Conservation (phyloP, 1,284 basidiomycete species). For the Pseudozyma thailandica region DNA sequence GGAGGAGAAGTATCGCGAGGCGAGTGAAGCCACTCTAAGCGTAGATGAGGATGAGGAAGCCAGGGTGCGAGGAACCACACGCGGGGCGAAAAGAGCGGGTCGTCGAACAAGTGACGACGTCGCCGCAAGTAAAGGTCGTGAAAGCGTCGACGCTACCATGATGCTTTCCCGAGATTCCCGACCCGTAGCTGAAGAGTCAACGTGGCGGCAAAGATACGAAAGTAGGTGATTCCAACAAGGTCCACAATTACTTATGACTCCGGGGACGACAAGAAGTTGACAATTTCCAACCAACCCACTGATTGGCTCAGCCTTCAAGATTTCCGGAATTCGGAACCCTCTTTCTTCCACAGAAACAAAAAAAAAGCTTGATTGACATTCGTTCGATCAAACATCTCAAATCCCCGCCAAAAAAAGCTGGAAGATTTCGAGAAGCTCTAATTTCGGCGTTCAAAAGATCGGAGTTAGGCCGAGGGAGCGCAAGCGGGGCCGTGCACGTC, state of each 20-base stretch:
- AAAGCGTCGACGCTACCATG: constrained; percentile 2
- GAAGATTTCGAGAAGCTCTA: too few species aligned
- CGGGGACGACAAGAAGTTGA: too few species aligned
- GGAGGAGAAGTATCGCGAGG: constrained; percentile 10
- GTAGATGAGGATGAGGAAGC: neutral
- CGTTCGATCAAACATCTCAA: too few species aligned
- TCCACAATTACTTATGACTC: neutral
- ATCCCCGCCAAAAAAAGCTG: too few species aligned
- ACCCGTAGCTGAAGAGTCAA: neutral
- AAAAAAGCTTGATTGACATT: too few species aligned
- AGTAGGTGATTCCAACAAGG: neutral
- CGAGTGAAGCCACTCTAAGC: neutral
- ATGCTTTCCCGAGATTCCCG: neutral
- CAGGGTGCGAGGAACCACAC: neutral
- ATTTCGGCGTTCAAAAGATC: too few species aligned
- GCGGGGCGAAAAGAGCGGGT: neutral
- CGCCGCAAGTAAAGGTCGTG: neutral
- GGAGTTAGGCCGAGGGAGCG: too few species aligned
- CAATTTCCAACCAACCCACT: neutral
- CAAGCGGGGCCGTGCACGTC: too few species aligned
- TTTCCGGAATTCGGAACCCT: neutral
- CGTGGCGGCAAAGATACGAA: neutral
- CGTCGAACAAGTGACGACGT: neutral
- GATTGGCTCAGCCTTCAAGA: neutral
- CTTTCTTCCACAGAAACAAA: too few species aligned